Conservation (phyloP, 129 eudicot species). For the Flaveria brownii region DNA sequence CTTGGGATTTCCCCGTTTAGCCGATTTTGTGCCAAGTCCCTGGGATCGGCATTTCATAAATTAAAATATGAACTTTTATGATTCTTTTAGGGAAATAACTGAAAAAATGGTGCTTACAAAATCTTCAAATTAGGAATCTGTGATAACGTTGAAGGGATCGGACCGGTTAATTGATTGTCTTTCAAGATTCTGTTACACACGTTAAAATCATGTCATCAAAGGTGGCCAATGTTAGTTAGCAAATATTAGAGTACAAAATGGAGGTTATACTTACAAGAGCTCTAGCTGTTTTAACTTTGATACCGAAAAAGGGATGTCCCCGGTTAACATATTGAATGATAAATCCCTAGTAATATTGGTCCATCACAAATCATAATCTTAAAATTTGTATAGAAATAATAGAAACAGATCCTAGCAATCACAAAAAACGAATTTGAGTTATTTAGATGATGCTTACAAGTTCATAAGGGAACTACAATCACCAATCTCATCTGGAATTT, state of each 20-base stretch:
- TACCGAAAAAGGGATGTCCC: constrained; percentile 91
- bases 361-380: background rate
- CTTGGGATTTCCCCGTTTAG: constrained; percentile 94
- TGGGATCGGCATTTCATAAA: constrained; percentile 23
- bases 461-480: constrained; percentile 66
- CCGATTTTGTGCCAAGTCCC: constrained; percentile 93
- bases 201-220: background rate
- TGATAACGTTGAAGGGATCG: constrained; percentile 94
- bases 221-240: background rate
- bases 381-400: background rate
- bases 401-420: background rate
- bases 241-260: background rate
- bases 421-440: background rate
- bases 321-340: constrained; percentile 77
- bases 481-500: constrained; percentile 97
- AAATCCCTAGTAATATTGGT: constrained; percentile 58
- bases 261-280: constrained; percentile 50
- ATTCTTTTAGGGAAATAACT: background rate
- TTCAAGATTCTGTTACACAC: constrained; percentile 62
- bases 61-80: background rate
- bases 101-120: constrained; percentile 48
- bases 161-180: constrained; percentile 82
- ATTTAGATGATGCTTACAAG: constrained; percentile 56
- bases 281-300: constrained; percentile 91
- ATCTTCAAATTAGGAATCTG: constrained; percentile 92